Conservation (phyloP, 2,329 filamentous ascomycete species). For the Ophiosphaerella korrae region DNA sequence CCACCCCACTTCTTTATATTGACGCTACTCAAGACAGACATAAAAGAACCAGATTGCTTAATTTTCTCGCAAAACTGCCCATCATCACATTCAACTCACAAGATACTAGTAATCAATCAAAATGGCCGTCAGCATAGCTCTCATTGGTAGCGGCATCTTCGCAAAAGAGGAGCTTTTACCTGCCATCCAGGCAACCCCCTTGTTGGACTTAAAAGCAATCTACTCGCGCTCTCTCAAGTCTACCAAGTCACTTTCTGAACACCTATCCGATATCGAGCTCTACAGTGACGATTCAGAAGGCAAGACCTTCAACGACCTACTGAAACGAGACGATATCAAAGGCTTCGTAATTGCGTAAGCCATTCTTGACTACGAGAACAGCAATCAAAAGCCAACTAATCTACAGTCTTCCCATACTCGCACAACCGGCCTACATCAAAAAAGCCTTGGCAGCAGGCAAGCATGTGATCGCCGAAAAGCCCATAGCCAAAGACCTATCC, state of each 20-base stretch:
- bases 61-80: too few species aligned
- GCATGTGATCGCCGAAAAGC: slow-evolving; percentile 73
- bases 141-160: slow-evolving; percentile 69
- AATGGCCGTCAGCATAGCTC: slow-evolving; percentile 59
- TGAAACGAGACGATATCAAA: slow-evolving; percentile 60
- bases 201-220: slow-evolving; percentile 65
- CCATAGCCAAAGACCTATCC: slow-evolving; percentile 65
- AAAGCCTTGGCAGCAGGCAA: slow-evolving; percentile 68
- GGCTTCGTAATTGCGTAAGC: slow-evolving; percentile 61
- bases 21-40: too few species aligned
- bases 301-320: slow-evolving; percentile 57
- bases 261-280: slow-evolving; percentile 54
- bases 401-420: slow-evolving; percentile 63
- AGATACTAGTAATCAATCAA: background rate
- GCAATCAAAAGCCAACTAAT: slow-evolving; percentile 1
- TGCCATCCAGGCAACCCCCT: slow-evolving; percentile 61
- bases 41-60: too few species aligned
- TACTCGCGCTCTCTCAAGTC: slow-evolving; percentile 68
- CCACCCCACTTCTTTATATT: too few species aligned
- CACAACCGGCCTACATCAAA: slow-evolving; percentile 64
- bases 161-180: slow-evolving; percentile 66
- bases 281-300: slow-evolving; percentile 63
- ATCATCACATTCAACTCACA: too few species aligned
- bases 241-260: slow-evolving; percentile 50
- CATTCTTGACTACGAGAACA: background rate